Base-by-base conservation (phyloP, 2,329 filamentous ascomycete species). In the Ophiostoma sp. region DNA sequence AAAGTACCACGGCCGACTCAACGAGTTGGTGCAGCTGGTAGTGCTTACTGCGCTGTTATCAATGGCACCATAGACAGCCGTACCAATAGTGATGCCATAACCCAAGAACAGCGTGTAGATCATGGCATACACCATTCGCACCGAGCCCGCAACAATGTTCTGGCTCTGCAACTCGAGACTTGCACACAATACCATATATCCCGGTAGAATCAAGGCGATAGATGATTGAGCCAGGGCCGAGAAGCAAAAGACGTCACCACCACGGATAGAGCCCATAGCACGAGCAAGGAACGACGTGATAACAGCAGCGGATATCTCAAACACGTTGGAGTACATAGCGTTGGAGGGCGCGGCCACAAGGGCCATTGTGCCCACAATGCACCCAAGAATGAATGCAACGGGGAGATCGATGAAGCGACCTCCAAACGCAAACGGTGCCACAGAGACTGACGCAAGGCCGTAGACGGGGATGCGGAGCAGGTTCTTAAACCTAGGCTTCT, bases 401-500 rank as follows among this genome's bases (percentile, higher is more conserved):
- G 91, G 91, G 71, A 95, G 81, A 77, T 96, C 93, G 75, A 94
- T 90, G 57, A 89, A 86, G 3, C 91, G 86, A 2, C 90, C 91
- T 70, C 88, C 82, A 76, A 95, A 96, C 3, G 90, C 91, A 75
- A 95, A 95, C 0, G 91, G 91, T 0, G 90, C 92, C 0, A 95
- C 92, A 7, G 83, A 86, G 0, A 88, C 89, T 15, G 90, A 92
- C 1, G 92, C 92, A 6, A 93, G 79, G 0, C 93, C 93, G 74
- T 92, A 94, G 41, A 93, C 80, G 0, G 88, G 78, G 0, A 96
- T 87, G 2, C 83, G 81, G 27, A 85, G 73, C 85, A 84, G 86
- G 8, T 80, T 78, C 54, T 79, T 79, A 72, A 83, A 85, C 74
- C 86, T 85, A 67, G 77, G 75, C 62, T 82, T 80, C 4, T 79